Evolutionary conservation across 768 basidiomycete species (phyloP).

Genomic region (Leccinum ochraceum): DNA sequence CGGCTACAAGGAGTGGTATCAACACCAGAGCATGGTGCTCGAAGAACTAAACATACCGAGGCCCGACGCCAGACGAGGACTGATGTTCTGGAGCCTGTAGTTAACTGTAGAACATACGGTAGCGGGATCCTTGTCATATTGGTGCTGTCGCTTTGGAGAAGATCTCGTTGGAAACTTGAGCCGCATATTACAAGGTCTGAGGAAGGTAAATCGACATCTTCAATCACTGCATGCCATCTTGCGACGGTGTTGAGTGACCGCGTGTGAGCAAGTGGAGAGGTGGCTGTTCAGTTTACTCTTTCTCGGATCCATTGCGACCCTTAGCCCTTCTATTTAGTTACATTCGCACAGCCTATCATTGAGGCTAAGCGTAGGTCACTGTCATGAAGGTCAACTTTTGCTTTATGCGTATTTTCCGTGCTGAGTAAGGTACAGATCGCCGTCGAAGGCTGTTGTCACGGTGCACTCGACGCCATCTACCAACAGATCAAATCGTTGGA

Average conservation of each 20-base stretch:
- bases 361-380: background rate
- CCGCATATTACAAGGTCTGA: conserved; percentile 19
- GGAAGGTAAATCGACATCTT: background rate
- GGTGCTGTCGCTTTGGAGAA: conserved; percentile 26
- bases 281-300: background rate
- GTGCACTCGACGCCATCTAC: conserved; percentile 89
- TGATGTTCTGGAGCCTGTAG: conserved; percentile 27
- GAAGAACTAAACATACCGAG: conserved; percentile 21
- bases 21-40: background rate
- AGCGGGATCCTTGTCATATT: conserved; percentile 30
- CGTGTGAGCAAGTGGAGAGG: conserved; percentile 9
- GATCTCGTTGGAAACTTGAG: conserved; percentile 24
- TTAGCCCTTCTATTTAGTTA: too few species aligned
- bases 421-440: conserved; percentile 61
- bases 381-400: conserved; percentile 26
- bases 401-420: background rate
- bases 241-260: conserved; percentile 13
- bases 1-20: conserved; percentile 38
- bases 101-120: conserved; percentile 30
- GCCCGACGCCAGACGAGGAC: conserved; percentile 31
- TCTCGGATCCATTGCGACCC: too few species aligned
- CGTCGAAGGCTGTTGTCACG: conserved; percentile 95
- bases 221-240: background rate
- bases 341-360: background rate
- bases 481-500: conserved; percentile 65